These are phyloP conservation scores for Pichia nakasei DNA, from an alignment of 805 yeast species.

Conservation along the genomic window DNA sequence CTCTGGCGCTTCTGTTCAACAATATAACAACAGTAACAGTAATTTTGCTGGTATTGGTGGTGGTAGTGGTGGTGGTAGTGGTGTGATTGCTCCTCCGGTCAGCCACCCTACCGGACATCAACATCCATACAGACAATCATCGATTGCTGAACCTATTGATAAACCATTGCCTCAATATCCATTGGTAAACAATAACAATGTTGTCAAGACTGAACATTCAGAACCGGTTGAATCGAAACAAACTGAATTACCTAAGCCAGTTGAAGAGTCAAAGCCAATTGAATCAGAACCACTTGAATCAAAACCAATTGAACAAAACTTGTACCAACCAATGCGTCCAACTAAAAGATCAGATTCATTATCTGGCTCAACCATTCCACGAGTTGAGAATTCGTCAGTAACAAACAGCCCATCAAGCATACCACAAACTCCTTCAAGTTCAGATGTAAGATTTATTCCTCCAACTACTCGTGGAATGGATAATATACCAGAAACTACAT, in stretches of 20 bases:
- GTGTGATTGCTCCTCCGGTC: too few species aligned
- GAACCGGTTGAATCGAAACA: slow-evolving; percentile 1
- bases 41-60: neutral
- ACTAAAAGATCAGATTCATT: slow-evolving; percentile 23
- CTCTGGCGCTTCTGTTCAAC: neutral
- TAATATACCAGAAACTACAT: slow-evolving; percentile 11
- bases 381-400: neutral
- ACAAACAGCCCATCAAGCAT: slow-evolving; percentile 1
- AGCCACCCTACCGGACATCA: too few species aligned
- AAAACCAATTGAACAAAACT: slow-evolving; percentile 4
- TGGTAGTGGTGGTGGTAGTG: neutral
- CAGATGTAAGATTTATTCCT: slow-evolving; percentile 2
- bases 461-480: slow-evolving; percentile 5
- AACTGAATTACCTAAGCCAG: neutral
- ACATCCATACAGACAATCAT: neutral
- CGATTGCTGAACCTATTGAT: neutral
- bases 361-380: slow-evolving; percentile 10
- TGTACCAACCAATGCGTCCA: slow-evolving; percentile 23
- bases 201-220: too few species aligned
- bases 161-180: slow-evolving; percentile 4
- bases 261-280: neutral
- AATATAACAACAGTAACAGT: neutral
- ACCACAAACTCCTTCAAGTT: slow-evolving; percentile 2
- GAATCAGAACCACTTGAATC: neutral
- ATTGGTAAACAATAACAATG: too few species aligned